Base-by-base conservation (phyloP, 2,329 filamentous ascomycete species). In the Neocucurbitaria cava region DNA sequence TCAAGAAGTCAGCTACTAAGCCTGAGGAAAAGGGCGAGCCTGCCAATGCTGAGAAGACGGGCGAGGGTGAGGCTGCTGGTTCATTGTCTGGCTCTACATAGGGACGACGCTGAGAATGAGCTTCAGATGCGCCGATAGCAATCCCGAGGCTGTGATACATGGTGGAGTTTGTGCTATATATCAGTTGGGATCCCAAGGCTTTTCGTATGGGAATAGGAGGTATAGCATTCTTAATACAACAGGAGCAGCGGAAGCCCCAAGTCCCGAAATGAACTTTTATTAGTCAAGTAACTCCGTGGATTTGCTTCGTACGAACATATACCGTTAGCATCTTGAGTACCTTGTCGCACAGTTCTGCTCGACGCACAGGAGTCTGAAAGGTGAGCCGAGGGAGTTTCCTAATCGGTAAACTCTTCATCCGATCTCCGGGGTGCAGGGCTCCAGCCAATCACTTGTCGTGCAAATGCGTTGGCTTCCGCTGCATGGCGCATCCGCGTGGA, bases 1-100 rank as follows among this genome's bases (percentile, higher is more conserved):
- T 97, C 78, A 84, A 86, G 72, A 83, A 85, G 23, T 72, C 79
- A 6, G 77, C 77, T 1, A 81, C 79, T 9, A 79, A 79, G 71
- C 78, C 76, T 7, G 66, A 69, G 3, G 66, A 71, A 55, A 65
- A 72, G 53, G 73, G 73, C 43, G 59, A 72, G 46, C 49, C 67
- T 7, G 58, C 52, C 41, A 76, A 76, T 49, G 71, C 71, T 1
- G 66, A 59, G 40, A 71, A 73, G 60, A 72, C 61, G 1, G 70
- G 68, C 6, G 64, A 67, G 21, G 57, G 43, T 46, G 61, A 69
- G 38, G 58, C 63, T 24, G 53, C 65, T 43, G 70, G 54, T 15
- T 71, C 70, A 11, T 53, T 75, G 47, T 65, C 72, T 36, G 73
- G 71, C 9, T 64, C 71, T 31, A 66, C 64, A 4, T 75, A 61